Conservation (phyloP, 306 rosid species). For the Trichosanthes cucumerina region DNA sequence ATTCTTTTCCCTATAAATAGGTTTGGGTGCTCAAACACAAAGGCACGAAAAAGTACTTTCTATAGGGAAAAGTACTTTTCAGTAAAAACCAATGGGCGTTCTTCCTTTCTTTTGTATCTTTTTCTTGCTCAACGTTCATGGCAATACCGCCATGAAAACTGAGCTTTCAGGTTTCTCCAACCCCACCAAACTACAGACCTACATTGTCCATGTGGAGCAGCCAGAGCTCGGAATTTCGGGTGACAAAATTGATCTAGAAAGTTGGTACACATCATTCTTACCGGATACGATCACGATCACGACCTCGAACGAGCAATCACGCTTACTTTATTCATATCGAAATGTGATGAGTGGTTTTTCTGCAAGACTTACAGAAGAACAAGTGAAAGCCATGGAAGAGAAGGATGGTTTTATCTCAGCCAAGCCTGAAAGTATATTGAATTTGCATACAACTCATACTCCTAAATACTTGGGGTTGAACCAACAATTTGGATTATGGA, state of each 20-base stretch:
- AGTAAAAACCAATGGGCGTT: not conserved
- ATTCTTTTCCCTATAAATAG: not conserved
- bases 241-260: slow-evolving; percentile 22
- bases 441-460: slow-evolving; percentile 45
- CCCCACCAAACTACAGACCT: slow-evolving; percentile 11
- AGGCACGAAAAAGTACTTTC: not conserved
- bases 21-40: not conserved
- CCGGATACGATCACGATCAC: slow-evolving; percentile 16
- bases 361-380: slow-evolving; percentile 42
- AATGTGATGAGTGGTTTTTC: slow-evolving; percentile 54
- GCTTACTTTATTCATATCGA: slow-evolving; percentile 30
- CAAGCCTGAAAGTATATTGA: slow-evolving; percentile 17
- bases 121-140: not conserved
- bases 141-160: not conserved
- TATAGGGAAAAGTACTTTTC: not conserved
- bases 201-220: slow-evolving; percentile 40
- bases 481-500: slow-evolving; percentile 38
- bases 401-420: slow-evolving; percentile 46
- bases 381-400: slow-evolving; percentile 26
- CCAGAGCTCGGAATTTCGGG: slow-evolving; percentile 22
- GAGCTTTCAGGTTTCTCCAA: not conserved
- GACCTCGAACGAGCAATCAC: slow-evolving; percentile 17
- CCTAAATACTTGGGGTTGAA: slow-evolving; percentile 49
- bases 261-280: slow-evolving; percentile 53
- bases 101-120: not conserved